Conservation (phyloP, 2,329 filamentous ascomycete species). For the Arthrobotrys conoides region DNA sequence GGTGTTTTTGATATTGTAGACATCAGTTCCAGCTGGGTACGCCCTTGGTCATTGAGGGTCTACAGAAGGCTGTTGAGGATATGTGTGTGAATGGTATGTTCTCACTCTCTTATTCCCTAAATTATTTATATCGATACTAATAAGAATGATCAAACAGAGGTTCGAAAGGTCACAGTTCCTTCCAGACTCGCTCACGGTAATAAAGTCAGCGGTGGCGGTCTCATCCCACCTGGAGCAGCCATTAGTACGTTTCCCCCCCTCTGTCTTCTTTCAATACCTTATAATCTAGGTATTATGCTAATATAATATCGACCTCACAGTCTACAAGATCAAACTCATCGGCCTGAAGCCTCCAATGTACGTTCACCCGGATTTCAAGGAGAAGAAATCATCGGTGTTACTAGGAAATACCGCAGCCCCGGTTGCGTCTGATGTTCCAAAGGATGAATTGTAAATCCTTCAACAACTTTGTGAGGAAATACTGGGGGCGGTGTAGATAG, state of each 20-base stretch:
- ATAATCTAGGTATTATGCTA: background rate
- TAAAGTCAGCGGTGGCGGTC: slow-evolving; percentile 26
- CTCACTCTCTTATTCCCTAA: background rate
- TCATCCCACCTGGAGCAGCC: slow-evolving; percentile 47
- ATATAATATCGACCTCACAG: background rate
- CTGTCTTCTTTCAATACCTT: no score
- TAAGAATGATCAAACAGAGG: slow-evolving; percentile 16
- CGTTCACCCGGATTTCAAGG: slow-evolving; percentile 24
- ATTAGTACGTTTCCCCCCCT: slow-evolving; percentile 28
- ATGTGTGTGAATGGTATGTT: slow-evolving; percentile 57
- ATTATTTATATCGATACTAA: no score
- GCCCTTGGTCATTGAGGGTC: slow-evolving; percentile 39
- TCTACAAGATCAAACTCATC: slow-evolving; percentile 45
- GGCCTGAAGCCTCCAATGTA: slow-evolving; percentile 37
- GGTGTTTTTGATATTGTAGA: slow-evolving; percentile 21
- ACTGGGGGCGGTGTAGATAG: background rate
- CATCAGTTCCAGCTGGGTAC: slow-evolving; percentile 54
- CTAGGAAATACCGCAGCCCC: background rate
- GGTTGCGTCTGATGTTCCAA: background rate
- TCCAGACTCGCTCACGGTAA: slow-evolving; percentile 42
- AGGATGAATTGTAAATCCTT: slow-evolving; percentile 38
- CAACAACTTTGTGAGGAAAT: background rate
- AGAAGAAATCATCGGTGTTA: background rate
- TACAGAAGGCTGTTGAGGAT: slow-evolving; percentile 34
- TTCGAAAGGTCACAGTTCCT: slow-evolving; percentile 47